Evolutionary conservation across 202 grass and related monocot species (phyloP), one percentile per base, ranked within the genome.

Genomic region (Elaeis oleifera): DNA sequence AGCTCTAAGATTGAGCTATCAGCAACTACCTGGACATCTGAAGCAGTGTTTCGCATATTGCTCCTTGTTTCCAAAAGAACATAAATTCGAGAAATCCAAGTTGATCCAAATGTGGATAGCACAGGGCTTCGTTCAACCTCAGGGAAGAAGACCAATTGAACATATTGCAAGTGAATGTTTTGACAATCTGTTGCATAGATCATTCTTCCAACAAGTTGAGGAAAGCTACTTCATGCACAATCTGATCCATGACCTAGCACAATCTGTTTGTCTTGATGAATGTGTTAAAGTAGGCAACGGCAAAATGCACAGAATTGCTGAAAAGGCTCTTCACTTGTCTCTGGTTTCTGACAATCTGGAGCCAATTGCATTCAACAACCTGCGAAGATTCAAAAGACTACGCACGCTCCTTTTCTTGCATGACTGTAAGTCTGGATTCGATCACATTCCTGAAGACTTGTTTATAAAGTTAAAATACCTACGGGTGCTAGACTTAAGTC

Each of bases 1-100:
- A 50, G 64, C 68, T 60, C 24, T 83, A 28, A 65, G 14, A 52
- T 44, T 72, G 53, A 81, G 83, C 49, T 86, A 86, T 31, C 25
- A 77, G 57, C 50, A 83, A 19, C 66, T 88, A 24, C 54, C 70
- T 22, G 29, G 19, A 14, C 23, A 80, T 27, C 60, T 80, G 19
- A 72, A 70, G 20, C 76, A 31, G 28, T 88, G 85, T 59, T 80
- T 88, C 70, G 59, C 64, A 0, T 80, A 74, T 32, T 84, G 80
- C 56, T 70, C 72, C 36, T 54, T 81, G 55, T 84, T 84, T 52
- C 80, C 85, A 15, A 63, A 58, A 25, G 58, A 64, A 18, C 49
- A 67, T 21, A 31, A 71, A 59, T 31, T 31, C 28, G 28, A 31
- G 28, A 31, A 31, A 31, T 31, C 28, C 28, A 31, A 31, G 28